These are phyloP conservation scores for Tetrahymena thermophila DNA, from an alignment of 73 alveolate species.

Conservation along the genomic window DNA sequence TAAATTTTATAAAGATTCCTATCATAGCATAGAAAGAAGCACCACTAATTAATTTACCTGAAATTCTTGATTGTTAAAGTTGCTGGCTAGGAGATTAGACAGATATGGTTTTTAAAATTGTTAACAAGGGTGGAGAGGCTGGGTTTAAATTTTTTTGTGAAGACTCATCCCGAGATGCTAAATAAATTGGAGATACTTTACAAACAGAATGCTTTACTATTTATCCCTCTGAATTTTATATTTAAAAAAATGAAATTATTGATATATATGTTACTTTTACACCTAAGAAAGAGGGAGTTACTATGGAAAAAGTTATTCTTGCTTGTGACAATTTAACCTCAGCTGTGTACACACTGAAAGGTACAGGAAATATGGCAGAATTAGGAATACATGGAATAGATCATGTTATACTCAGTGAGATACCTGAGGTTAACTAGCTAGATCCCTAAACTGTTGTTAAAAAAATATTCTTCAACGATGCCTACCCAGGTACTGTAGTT, in stretches of 20 bases:
- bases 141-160: slow-evolving; percentile 89
- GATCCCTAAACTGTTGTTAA: slow-evolving; percentile 62
- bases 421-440: slow-evolving; percentile 54
- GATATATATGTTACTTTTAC: slow-evolving; percentile 79
- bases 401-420: slow-evolving; percentile 2
- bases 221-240: slow-evolving; percentile 88
- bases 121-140: slow-evolving; percentile 96
- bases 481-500: slow-evolving; percentile 76
- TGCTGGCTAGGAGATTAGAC: slow-evolving; percentile 91
- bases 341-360: slow-evolving; percentile 64
- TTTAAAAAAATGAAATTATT: slow-evolving; percentile 84
- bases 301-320: slow-evolving; percentile 65
- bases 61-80: slow-evolving; percentile 86
- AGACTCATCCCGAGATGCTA: slow-evolving; percentile 61
- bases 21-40: slow-evolving; percentile 89
- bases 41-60: slow-evolving; percentile 78
- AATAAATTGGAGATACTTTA: slow-evolving; percentile 48
- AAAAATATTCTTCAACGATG: slow-evolving; percentile 77
- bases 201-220: slow-evolving; percentile 83
- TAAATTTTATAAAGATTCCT: slow-evolving; percentile 39
- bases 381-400: slow-evolving; percentile 60
- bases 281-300: slow-evolving; percentile 87
- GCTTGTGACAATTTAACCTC: slow-evolving; percentile 90
- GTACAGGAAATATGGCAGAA: slow-evolving; percentile 77
- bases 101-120: slow-evolving; percentile 84